These are phyloP conservation scores for Syzygium grande DNA, from an alignment of 345 rosid species.

Conservation along the genomic window DNA sequence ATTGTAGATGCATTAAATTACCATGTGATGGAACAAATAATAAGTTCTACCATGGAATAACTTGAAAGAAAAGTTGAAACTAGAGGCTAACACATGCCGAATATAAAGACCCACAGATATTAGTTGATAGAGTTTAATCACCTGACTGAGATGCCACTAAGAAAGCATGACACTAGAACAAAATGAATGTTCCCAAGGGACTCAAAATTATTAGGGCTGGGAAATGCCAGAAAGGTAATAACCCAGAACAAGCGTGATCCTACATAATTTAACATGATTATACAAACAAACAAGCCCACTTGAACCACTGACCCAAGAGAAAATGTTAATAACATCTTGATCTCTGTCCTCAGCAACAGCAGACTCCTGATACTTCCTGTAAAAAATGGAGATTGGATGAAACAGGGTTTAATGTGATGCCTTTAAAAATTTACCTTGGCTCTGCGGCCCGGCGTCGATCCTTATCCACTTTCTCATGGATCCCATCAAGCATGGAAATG, in stretches of 20 bases:
- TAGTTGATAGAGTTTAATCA: neutral
- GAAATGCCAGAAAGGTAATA: neutral
- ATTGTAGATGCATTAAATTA: neutral
- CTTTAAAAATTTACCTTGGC: neutral
- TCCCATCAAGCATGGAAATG: slow-evolving; percentile 76
- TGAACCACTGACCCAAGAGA: neutral
- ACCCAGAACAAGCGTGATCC: neutral
- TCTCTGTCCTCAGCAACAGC: neutral
- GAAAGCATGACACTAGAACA: neutral
- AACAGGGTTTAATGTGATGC: neutral
- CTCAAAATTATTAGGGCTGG: neutral
- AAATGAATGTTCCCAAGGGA: neutral
- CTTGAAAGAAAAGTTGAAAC: neutral
- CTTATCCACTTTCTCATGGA: slow-evolving; percentile 79
- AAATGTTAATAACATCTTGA: neutral
- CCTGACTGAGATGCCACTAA: neutral
- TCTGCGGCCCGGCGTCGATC: slow-evolving; percentile 9
- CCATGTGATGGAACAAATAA: neutral
- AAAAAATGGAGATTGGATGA: neutral
- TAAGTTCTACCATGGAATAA: neutral
- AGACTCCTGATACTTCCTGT: neutral
- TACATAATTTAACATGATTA: neutral
- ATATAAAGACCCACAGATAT: neutral
- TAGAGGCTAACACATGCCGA: neutral
- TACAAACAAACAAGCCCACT: neutral